Base-by-base conservation (phyloP, 202 grass and related monocot genomes). In the Carex sylvatica region DNA sequence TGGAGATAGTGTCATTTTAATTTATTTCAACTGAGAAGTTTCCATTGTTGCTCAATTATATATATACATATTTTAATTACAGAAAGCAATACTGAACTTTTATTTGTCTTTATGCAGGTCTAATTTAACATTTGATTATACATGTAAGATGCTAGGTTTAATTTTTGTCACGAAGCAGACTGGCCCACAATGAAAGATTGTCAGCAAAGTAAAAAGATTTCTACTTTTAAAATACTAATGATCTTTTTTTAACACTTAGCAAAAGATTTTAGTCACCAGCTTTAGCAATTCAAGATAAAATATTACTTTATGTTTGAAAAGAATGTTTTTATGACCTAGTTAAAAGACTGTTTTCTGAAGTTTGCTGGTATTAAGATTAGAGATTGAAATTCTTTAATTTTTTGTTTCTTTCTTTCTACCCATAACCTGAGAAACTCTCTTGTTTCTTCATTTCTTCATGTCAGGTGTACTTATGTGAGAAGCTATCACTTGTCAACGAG, bases 391-490 rank as follows among this genome's bases (percentile, higher is more conserved):
- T 73, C 36, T 11, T 42, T 33, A 55, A 69, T 79, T n/a, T 15
- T 30, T 19, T 77, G 56, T 24, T 59, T 6, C 36, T 65, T 83
- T n/a, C n/a, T n/a, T 23, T 31, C 40, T 7, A 10, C 23, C 33
- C 72, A 82, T 74, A 56, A 59, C 55, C 20, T 70, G 59, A 26
- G 26, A 26, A 26, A 26, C 54, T 83, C 56, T 80, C 46, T 72
- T 31, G 49, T 26, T 61, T 5, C 35, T 65, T 59, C 65, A 61
- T 40, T 62, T 83, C 72, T 84, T 81, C 14, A 79, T 93, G 75
- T 60, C 91, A 99, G 96, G 92, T 96, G 24, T 99, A 99, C 81
- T 89, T 99, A 67, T 99, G 96, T 74, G 86, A 99, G 84, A 99
- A 99, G 83, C 65, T 99, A 72, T 93, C 91, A 54, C 93, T 99